Percentiles rank a stretch among this genome's conserved stretches.
Evolutionary conservation across 352 stramenopile genomes (phyloP).

Genomic region (Phytophthora vignae): DNA sequence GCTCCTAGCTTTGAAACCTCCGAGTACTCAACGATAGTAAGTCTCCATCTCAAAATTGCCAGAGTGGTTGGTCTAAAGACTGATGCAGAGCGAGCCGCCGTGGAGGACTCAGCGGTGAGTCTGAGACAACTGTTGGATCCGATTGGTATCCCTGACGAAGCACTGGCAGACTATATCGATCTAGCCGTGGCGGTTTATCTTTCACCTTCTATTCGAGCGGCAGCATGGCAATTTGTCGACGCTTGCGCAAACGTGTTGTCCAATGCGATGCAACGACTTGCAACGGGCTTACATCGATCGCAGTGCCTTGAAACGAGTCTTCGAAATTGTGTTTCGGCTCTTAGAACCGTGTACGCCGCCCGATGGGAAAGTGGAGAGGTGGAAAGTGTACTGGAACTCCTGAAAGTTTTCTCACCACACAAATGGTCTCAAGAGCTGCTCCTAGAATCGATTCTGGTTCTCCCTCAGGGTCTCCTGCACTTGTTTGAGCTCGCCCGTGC

Average conservation of each 20-base stretch:
- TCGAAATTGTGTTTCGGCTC: slow-evolving; percentile 21
- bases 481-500: slow-evolving; percentile 29
- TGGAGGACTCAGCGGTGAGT: slow-evolving; percentile 12
- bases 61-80: slow-evolving; percentile 3
- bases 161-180: slow-evolving; percentile 28
- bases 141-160: slow-evolving; percentile 30
- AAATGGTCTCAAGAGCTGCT: slow-evolving; percentile 28
- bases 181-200: slow-evolving; percentile 11
- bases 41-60: slow-evolving; percentile 29
- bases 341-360: slow-evolving; percentile 3
- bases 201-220: slow-evolving; percentile 13
- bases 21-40: slow-evolving; percentile 29
- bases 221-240: slow-evolving; percentile 26
- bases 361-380: slow-evolving; percentile 26
- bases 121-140: slow-evolving; percentile 19
- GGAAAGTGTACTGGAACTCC: slow-evolving; percentile 17
- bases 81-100: slow-evolving; percentile 3
- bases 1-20: slow-evolving; percentile 18
- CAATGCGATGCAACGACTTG: slow-evolving; percentile 14
- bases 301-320: slow-evolving; percentile 29
- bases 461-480: slow-evolving; percentile 31
- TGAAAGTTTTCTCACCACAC: slow-evolving; percentile 28
- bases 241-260: slow-evolving; percentile 6
- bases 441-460: slow-evolving; percentile 26
- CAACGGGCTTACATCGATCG: slow-evolving; percentile 12